Percentiles rank a stretch among this genome's conserved stretches.
These are phyloP conservation scores for Citrullus mucosospermus DNA, from an alignment of 306 rosid genomes.

Conservation along the genomic window DNA sequence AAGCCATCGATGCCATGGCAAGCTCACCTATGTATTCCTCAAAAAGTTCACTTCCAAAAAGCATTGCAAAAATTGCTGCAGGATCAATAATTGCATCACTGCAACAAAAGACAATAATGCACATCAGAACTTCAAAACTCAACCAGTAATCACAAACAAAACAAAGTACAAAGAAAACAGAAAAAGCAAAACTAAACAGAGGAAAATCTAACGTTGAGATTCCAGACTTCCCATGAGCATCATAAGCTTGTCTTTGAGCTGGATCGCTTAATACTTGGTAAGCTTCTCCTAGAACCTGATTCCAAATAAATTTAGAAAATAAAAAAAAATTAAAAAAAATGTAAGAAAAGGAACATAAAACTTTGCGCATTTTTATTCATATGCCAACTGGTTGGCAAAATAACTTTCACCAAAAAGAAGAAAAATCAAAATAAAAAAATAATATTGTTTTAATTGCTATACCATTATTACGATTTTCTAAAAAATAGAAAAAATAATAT, in stretches of 20 bases:
- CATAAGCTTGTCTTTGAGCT: conserved; percentile 82
- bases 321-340: background rate
- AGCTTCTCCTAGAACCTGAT: conserved; percentile 95
- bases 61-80: conserved; percentile 98
- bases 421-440: too few species aligned
- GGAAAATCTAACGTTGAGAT: conserved; percentile 70
- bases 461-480: too few species aligned
- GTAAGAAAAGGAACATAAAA: background rate
- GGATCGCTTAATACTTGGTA: conserved; percentile 93
- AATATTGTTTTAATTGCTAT: too few species aligned
- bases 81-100: conserved; percentile 95
- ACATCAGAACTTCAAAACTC: conserved; percentile 12
- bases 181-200: background rate
- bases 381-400: background rate
- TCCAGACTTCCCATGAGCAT: conserved; percentile 79
- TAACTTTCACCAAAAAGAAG: too few species aligned
- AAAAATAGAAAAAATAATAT: too few species aligned
- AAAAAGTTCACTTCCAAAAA: conserved; percentile 97
- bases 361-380: background rate
- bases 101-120: conserved; percentile 13
- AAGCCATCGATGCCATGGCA: conserved; percentile 99
- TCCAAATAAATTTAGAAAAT: background rate
- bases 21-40: conserved; percentile 94
- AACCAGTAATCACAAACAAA: background rate
- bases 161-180: background rate